Conservation (phyloP, 352 stramenopile genomes). For the Peronosclerospora sorghi region DNA sequence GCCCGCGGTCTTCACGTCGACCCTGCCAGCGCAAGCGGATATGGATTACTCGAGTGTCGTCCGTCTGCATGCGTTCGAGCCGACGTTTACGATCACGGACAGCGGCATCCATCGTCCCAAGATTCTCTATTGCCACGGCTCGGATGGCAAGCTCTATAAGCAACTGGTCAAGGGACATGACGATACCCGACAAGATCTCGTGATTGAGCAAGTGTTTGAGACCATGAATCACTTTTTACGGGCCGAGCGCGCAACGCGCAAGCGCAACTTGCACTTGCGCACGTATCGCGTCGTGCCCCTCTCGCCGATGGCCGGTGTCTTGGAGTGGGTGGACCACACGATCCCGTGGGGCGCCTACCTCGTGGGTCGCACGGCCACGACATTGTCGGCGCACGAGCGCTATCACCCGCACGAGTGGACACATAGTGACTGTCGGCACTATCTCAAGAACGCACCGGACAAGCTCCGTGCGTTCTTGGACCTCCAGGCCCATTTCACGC, state of each 20-base stretch:
- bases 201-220: slow-evolving; percentile 87
- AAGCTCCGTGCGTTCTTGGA: slow-evolving; percentile 80
- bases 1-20: slow-evolving; percentile 70
- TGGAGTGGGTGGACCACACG: slow-evolving; percentile 98
- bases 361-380: slow-evolving; percentile 34
- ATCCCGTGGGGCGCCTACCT: slow-evolving; percentile 91
- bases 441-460: slow-evolving; percentile 65
- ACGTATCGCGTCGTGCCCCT: slow-evolving; percentile 95
- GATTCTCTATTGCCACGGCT: slow-evolving; percentile 94
- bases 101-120: slow-evolving; percentile 94
- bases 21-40: slow-evolving; percentile 49
- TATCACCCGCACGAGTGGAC: slow-evolving; percentile 95
- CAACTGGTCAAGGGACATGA: slow-evolving; percentile 94
- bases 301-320: slow-evolving; percentile 88
- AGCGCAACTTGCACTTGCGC: slow-evolving; percentile 79
- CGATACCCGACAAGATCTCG: slow-evolving; percentile 79
- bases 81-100: slow-evolving; percentile 88
- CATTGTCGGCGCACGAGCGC: slow-evolving; percentile 80
- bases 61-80: slow-evolving; percentile 85
- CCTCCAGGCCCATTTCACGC: slow-evolving; percentile 92
- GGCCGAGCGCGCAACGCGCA: slow-evolving; percentile 44
- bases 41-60: slow-evolving; percentile 78
- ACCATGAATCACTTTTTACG: slow-evolving; percentile 83
- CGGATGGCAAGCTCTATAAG: slow-evolving; percentile 86
- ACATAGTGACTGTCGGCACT: slow-evolving; percentile 59